Percentiles rank a stretch among this genome's conserved stretches.
phyloP scores from a whole-genome alignment of 371 early-diverging fungal species.

The Apophysomyces trapeziformis region DNA sequence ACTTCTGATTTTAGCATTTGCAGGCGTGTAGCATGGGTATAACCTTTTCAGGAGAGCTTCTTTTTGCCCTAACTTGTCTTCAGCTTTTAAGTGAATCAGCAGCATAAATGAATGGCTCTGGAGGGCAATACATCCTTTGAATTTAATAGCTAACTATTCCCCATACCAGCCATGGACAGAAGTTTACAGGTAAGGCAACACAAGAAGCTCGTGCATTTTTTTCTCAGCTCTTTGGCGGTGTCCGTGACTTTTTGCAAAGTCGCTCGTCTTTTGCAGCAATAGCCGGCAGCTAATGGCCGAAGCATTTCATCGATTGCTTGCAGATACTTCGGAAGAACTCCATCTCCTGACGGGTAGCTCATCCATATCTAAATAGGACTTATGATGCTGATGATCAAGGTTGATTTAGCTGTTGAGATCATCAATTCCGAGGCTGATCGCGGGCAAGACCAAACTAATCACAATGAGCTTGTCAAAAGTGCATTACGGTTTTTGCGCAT shows the following conservation, averaged over 20 bases:
- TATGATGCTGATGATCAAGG: not conserved
- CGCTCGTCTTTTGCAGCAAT: constrained; percentile 7
- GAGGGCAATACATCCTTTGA: too few species aligned
- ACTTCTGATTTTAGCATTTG: too few species aligned
- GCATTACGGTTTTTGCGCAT: constrained; percentile 15
- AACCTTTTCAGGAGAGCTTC: too few species aligned
- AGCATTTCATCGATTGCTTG: constrained; percentile 9
- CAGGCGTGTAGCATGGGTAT: too few species aligned
- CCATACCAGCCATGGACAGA: too few species aligned
- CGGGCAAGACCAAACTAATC: not conserved
- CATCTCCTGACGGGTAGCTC: constrained; percentile 18
- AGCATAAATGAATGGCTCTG: too few species aligned
- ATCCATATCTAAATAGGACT: not conserved
- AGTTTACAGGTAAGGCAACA: too few species aligned
- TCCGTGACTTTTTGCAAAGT: not conserved
- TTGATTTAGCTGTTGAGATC: constrained; percentile 16
- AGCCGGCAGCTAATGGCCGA: not conserved
- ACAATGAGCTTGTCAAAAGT: constrained; percentile 3
- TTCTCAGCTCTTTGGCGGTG: too few species aligned
- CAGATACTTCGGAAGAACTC: constrained; percentile 17
- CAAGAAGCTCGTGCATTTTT: too few species aligned
- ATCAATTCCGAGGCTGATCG: constrained; percentile 12
- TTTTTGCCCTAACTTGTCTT: too few species aligned
- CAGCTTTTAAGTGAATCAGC: too few species aligned
- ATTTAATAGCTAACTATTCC: too few species aligned